Conservation (phyloP, 331 rosid genomes). For the Stylosanthes scabra region DNA sequence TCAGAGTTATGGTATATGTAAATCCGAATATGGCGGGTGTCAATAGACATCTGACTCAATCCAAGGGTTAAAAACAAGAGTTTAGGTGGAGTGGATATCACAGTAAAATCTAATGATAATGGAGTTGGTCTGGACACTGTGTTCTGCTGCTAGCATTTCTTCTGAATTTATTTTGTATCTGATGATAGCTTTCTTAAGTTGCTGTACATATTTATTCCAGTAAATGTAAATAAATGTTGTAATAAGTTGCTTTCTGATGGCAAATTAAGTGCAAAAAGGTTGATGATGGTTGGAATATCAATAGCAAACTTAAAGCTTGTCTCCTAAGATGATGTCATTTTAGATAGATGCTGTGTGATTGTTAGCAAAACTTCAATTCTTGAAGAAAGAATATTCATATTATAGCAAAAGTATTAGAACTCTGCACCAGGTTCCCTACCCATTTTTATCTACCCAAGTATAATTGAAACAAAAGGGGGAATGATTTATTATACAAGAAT, state of each 20-base stretch:
- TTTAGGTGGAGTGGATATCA: too few relatives aligned
- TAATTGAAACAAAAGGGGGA: too few relatives aligned
- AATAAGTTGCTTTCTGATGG: slow-evolving; percentile 24
- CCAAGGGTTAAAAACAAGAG: too few relatives aligned
- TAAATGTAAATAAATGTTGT: slow-evolving; percentile 35
- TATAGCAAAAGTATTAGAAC: not conserved
- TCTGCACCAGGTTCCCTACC: slow-evolving; percentile 6
- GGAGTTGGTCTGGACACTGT: too few relatives aligned
- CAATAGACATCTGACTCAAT: not conserved
- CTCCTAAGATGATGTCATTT: not conserved
- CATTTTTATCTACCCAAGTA: too few relatives aligned
- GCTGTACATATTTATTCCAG: slow-evolving; percentile 44
- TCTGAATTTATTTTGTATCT: not conserved
- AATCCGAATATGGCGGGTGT: not conserved
- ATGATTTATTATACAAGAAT: slow-evolving; percentile 32
- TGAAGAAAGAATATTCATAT: not conserved
- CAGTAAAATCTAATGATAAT: too few relatives aligned
- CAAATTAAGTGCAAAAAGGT: not conserved
- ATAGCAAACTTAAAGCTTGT: slow-evolving; percentile 10
- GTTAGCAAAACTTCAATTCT: not conserved
- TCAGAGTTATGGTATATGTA: slow-evolving; percentile 11
- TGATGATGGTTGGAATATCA: not conserved
- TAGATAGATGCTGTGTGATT: not conserved
- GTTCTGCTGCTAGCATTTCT: too few relatives aligned
- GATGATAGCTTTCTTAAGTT: slow-evolving; percentile 22